phyloP scores from a whole-genome alignment of 2,329 filamentous ascomycete species.

The Lachnellula subtilissima region DNA sequence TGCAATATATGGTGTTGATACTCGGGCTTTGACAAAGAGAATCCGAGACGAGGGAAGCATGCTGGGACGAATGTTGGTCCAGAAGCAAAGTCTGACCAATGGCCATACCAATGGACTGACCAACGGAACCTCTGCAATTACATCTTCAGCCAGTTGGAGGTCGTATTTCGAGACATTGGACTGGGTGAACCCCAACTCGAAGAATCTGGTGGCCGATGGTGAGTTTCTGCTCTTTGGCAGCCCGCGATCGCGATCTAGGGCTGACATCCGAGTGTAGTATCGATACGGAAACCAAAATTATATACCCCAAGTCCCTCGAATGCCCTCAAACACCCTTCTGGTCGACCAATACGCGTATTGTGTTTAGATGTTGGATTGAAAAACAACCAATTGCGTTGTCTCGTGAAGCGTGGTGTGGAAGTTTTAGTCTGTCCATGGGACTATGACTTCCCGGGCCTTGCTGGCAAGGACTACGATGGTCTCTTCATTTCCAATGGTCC shows the following conservation, averaged over 20 bases:
- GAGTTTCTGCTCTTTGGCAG: constrained; percentile 39
- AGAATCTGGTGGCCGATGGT: constrained; percentile 94
- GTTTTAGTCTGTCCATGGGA: constrained; percentile 95
- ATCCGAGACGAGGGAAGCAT: constrained; percentile 94
- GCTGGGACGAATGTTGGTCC: constrained; percentile 82
- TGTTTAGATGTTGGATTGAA: constrained; percentile 98
- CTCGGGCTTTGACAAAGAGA: constrained; percentile 85
- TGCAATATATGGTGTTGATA: constrained; percentile 93
- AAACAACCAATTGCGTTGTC: constrained; percentile 94
- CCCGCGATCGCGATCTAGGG: constrained; percentile 24
- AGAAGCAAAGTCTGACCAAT: constrained; percentile 50
- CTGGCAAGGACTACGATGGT: constrained; percentile 84
- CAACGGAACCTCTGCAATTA: constrained; percentile 38
- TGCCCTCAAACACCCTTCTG: constrained; percentile 80
- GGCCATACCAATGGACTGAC: constrained; percentile 36
- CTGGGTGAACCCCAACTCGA: constrained; percentile 88
- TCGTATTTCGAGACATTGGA: constrained; percentile 71
- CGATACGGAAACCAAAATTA: constrained; percentile 77
- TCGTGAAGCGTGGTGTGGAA: constrained; percentile 86
- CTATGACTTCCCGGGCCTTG: constrained; percentile 76
- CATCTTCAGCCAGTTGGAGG: constrained; percentile 39
- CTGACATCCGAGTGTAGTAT: constrained; percentile 60
- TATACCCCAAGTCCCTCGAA: constrained; percentile 70
- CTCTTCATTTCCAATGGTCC: constrained; percentile 98
- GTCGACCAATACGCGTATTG: constrained; percentile 78